Evolutionary conservation across 257 asterid species (phyloP), one percentile per base, ranked within the genome.

Genomic region (Ajuga chamaepitys): DNA sequence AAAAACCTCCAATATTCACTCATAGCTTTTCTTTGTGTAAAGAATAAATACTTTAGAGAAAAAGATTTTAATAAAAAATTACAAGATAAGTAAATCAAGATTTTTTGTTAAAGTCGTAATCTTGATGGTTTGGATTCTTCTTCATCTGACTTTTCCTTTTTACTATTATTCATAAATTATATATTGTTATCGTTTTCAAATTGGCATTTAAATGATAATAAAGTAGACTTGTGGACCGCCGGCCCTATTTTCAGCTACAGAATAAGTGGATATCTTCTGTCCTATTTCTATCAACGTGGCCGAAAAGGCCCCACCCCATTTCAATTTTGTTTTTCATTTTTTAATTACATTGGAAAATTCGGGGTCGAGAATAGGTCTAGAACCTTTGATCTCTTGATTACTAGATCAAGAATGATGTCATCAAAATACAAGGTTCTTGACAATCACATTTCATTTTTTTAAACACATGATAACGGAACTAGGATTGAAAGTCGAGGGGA

Each of bases 231-330:
- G 56, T 37, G 75, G 70, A 44, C 67, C 78, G 44, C 3, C 14
- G 2, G 42, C 57, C 54, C 58, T 35, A 30, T 21, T 13, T 52
- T 20, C 60, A 67, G 67, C 65, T 51, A 58, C 37, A 35, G 51
- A 13, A 41, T 9, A 44, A 48, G 57, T 35, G 47, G 34, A 56
- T 0, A 21, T 30, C 14, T 4, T 62, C 4, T 56, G 24, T 61
- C 59, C 26, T 9, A 5, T 37, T 34, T 45, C 26, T 4, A 55
- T 20, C 62, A 35, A 30, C 45, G 62, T 40, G 70, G 74, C 68
- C 77, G 62, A 32, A 62, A 4, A 0, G 72, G 79, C 72, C 82
- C 83, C 70, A 78, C 75, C 52, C 25, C 16, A 8, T 1, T 3
- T 4, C 8, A 14, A 1, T 30, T 17, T 30, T 7, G n/a, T 22